phyloP scores from a whole-genome alignment of 2,329 filamentous ascomycete species.

The Calonectria hongkongensis region DNA sequence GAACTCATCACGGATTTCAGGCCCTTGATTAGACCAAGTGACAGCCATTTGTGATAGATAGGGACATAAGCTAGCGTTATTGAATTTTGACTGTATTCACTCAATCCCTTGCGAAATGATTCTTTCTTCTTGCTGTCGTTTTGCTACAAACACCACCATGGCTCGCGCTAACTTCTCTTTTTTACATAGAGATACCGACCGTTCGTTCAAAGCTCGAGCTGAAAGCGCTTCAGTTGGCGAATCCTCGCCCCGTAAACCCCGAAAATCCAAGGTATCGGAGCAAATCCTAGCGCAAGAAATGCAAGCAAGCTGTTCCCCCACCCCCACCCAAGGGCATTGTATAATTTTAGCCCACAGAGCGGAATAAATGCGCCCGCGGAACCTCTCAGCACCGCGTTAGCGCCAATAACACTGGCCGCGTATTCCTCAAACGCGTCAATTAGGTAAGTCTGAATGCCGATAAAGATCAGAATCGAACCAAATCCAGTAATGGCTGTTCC shows the following conservation, averaged over 20 bases:
- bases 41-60: background rate
- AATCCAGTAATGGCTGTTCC: constrained; percentile 5
- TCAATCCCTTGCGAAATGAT: background rate
- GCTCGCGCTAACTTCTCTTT: too few relatives aligned
- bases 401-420: constrained; percentile 51
- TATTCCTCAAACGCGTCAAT: constrained; percentile 52
- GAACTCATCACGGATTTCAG: constrained; percentile 6
- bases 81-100: background rate
- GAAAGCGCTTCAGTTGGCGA: constrained; percentile 3
- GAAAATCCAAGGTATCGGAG: constrained; percentile 50
- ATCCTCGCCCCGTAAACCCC: constrained; percentile 18
- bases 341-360: background rate
- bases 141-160: too few relatives aligned
- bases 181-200: too few relatives aligned
- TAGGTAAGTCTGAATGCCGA: constrained; percentile 66
- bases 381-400: constrained; percentile 44
- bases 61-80: background rate
- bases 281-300: constrained; percentile 64
- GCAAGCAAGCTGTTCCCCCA: constrained; percentile 61
- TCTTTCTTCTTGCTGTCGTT: background rate
- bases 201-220: background rate
- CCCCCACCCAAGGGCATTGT: constrained; percentile 4
- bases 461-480: constrained; percentile 46
- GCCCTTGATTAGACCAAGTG: background rate
- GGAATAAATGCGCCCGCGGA: constrained; percentile 19